phyloP scores from a whole-genome alignment of 257 asterid genomes.

The Solanum etuberosum region DNA sequence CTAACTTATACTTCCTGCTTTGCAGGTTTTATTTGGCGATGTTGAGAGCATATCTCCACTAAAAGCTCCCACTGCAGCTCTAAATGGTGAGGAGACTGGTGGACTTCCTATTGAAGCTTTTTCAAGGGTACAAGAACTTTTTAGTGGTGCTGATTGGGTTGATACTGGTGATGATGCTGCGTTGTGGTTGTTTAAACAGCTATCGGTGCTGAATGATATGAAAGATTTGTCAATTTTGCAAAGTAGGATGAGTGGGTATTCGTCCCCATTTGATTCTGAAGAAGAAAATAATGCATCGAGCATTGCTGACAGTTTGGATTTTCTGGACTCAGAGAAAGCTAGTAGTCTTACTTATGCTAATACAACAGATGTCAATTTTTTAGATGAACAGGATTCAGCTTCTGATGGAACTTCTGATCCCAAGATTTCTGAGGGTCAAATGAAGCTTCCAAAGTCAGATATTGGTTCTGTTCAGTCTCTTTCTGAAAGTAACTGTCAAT shows the following conservation, averaged over 20 bases:
- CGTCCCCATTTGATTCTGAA: conserved; percentile 89
- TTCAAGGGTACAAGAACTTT: conserved; percentile 87
- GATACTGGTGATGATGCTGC: conserved; percentile 86
- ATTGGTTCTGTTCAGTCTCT: conserved; percentile 21
- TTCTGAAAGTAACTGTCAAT: conserved; percentile 24
- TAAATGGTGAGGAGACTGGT: conserved; percentile 83
- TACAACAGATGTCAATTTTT: conserved; percentile 46
- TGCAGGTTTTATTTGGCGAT: conserved; percentile 88
- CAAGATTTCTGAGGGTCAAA: conserved; percentile 32
- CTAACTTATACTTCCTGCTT: conserved; percentile 3
- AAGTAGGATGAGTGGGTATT: conserved; percentile 62
- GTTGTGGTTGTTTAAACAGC: conserved; percentile 85
- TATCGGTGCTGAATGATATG: conserved; percentile 67
- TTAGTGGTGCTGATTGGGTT: conserved; percentile 80
- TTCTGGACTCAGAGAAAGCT: conserved; percentile 71
- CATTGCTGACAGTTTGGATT: conserved; percentile 84
- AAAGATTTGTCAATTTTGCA: conserved; percentile 67
- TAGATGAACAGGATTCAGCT: conserved; percentile 56
- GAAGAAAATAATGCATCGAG: conserved; percentile 91
- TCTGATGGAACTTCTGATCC: conserved; percentile 49
- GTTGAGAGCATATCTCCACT: conserved; percentile 67
- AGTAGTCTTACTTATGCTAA: conserved; percentile 7
- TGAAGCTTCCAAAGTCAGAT: conserved; percentile 17
- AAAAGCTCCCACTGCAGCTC: conserved; percentile 52
- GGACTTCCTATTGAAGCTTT: conserved; percentile 95